Evolutionary conservation across 768 basidiomycete species (phyloP), one percentile per base, ranked within the genome.

Genomic region (Candolleomyces eurysporus): DNA sequence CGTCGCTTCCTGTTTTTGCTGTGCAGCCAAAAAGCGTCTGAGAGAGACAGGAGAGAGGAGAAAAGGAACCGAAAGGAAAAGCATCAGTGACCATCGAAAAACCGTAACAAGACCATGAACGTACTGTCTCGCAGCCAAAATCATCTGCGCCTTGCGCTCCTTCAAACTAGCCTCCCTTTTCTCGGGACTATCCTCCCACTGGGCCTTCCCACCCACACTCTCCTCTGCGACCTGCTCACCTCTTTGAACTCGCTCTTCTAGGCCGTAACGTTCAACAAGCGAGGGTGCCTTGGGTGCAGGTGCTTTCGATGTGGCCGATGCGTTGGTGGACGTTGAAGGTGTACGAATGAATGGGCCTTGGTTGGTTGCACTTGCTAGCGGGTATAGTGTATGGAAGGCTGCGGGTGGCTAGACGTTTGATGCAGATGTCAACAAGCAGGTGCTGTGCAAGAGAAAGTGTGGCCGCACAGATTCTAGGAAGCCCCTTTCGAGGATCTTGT

Each of bases 71-170:
- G 26, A 26, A 26, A 26, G 26, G 26, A 26, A 26, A 26, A 4
- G n/a, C n/a, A n/a, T n/a, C n/a, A n/a, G n/a, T n/a, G n/a, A n/a
- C n/a, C n/a, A n/a, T n/a, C n/a, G n/a, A n/a, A n/a, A n/a, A n/a
- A n/a, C n/a, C n/a, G n/a, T n/a, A n/a, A n/a, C n/a, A n/a, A n/a
- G n/a, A n/a, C n/a, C n/a, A n/a, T 50, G 50, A 6, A 88, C 91
- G 66, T 69, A 94, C 92, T 91, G 87, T 72, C 92, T 79, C 1
- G 92, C 92, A 36, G 90, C 92, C 64, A 94, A 72, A 61, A 94
- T 85, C 92, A 94, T 94, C 73, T 87, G 84, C 14, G 89, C 91
- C 74, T 94, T 94, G 64, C 92, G 77, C 67, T 93, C 90, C 66
- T 78, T 79, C 68, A 94, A 72, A 73, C 88, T 92, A 4, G 84